Base-by-base conservation (phyloP, 176 grass and related monocot species). In the Carex kokanica region DNA sequence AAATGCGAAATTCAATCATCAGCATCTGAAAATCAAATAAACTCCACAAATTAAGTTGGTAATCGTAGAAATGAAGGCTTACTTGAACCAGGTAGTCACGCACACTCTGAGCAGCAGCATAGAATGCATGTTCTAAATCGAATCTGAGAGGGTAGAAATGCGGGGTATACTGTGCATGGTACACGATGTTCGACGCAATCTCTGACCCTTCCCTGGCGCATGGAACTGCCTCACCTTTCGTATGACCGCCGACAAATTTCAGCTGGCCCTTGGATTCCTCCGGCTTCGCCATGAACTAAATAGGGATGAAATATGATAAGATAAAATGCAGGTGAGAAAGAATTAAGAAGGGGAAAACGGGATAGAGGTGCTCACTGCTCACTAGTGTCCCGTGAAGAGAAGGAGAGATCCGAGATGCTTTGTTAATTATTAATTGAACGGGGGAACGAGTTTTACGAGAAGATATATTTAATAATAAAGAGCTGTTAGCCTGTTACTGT, bases 151-250 rank as follows among this genome's bases (percentile, higher is more conserved):
- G 93, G 51, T 91, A 89, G 85, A 99, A 99, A 68, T 96, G 91
- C 15, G 97, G 97, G 81, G 36, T 93, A 75, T 90, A 99, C 67
- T 83, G 71, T 16, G 83, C 93, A 70, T 96, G 91, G 83, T 89
- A 99, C 6, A 89, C 86, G 58, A 95, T 99, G 60, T 99, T 96
- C 23, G 85, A 94, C 13, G 97, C 93, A 74, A 99, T 99, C 60
- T 89, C 85, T 27, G 86, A 67, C 23, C 89, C 45, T 10, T 93
- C 87, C 53, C 91, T 89, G 16, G 93, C 65, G 66, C 67, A 81
- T 10, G 96, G 96, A 85, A 78, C 87, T 34, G 96, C 96, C 36
- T 81, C 81, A 72, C 90, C 87, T 84, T 81, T 89, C 64, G 88
- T 86, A 82, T 98, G 66, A 80, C 82, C 71, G 84, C 86, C 64